Percentiles rank a stretch among this genome's conserved stretches.
Evolutionary conservation across 140 eudicot genomes (phyloP).

Genomic region (Erigeron philadelphicus): DNA sequence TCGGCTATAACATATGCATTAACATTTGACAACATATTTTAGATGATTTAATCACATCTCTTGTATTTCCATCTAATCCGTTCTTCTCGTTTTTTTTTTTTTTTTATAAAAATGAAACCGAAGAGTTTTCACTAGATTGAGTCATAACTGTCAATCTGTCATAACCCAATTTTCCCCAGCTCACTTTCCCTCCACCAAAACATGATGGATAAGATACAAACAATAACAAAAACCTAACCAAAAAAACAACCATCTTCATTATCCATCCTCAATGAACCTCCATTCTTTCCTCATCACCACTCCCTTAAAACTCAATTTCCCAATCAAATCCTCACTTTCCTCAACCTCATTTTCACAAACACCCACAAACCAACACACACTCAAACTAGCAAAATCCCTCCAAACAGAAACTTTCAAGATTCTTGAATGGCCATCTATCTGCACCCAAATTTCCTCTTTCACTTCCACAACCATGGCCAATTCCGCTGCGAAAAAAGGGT

Average conservation of each 20-base stretch:
- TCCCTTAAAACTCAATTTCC: constrained; percentile 11
- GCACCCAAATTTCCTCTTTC: constrained; percentile 71
- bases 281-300: constrained; percentile 22
- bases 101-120: too few relatives aligned
- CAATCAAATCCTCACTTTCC: not conserved
- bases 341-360: not conserved
- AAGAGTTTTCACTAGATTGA: too few relatives aligned
- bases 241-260: constrained; percentile 3
- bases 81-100: too few relatives aligned
- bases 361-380: constrained; percentile 29
- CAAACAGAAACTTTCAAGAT: constrained; percentile 56
- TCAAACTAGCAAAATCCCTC: constrained; percentile 55
- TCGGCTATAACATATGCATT: too few relatives aligned
- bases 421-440: constrained; percentile 87
- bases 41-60: too few relatives aligned
- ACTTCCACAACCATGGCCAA: constrained; percentile 79
- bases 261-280: constrained; percentile 26
- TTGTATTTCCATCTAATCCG: too few relatives aligned
- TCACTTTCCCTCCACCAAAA: not conserved
- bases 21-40: too few relatives aligned
- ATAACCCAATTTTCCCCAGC: too few relatives aligned
- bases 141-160: too few relatives aligned
- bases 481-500: constrained; percentile 41
- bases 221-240: not conserved
- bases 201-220: constrained; percentile 25